These are phyloP conservation scores for Boletellus emodensis DNA, from an alignment of 768 basidiomycete species.

Conservation along the genomic window DNA sequence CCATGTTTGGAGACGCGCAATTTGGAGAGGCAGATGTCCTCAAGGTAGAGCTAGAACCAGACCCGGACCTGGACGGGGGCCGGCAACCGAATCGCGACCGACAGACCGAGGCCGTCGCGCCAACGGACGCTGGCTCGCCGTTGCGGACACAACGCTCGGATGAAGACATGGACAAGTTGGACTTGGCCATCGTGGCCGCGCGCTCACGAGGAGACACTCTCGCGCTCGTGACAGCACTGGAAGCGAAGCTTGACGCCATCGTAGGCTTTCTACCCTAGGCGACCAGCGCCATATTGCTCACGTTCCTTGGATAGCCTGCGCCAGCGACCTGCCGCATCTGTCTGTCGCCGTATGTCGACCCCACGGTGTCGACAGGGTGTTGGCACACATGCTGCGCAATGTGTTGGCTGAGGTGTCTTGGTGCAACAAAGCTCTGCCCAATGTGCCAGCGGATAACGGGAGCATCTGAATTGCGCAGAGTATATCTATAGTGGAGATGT, in stretches of 20 bases:
- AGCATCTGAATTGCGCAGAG: constrained; percentile 67
- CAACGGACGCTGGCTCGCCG: not conserved
- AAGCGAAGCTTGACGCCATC: constrained; percentile 56
- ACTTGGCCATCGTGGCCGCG: constrained; percentile 48
- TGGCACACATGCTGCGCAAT: constrained; percentile 84
- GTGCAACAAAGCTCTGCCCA: constrained; percentile 77
- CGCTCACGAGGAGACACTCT: constrained; percentile 44
- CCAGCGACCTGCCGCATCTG: constrained; percentile 66
- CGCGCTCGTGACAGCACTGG: constrained; percentile 52
- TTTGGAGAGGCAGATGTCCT: constrained; percentile 75
- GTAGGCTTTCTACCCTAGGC: constrained; percentile 38
- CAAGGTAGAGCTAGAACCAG: constrained; percentile 30
- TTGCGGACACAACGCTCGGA: not conserved
- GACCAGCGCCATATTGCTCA: constrained; percentile 30
- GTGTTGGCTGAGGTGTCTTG: constrained; percentile 83
- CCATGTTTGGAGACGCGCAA: constrained; percentile 62
- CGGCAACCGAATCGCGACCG: constrained; percentile 22
- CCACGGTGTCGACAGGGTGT: constrained; percentile 78
- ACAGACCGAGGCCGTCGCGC: constrained; percentile 34
- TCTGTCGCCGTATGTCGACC: constrained; percentile 71
- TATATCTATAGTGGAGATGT: constrained; percentile 52
- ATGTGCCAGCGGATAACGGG: constrained; percentile 85
- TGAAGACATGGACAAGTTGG: constrained; percentile 43
- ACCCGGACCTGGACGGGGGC: constrained; percentile 21
- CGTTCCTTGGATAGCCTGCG: constrained; percentile 12